Evolutionary conservation across 2,329 filamentous ascomycete genomes (phyloP), one percentile per base, ranked within the genome.

Genomic region (Cytospora leucostoma): DNA sequence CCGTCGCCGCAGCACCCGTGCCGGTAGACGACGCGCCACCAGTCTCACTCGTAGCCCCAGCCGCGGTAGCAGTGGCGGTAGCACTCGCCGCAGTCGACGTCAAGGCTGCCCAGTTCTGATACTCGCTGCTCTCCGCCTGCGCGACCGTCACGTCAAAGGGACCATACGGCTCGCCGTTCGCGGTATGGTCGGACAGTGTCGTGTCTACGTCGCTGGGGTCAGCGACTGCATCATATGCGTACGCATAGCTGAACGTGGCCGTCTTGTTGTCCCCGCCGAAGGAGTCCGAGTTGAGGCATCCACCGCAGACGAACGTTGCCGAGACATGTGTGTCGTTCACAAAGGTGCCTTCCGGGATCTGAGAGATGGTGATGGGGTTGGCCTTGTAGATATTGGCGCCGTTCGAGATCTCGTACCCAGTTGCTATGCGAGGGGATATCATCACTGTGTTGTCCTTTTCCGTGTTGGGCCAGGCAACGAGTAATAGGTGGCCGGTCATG

Each of bases 261-360:
- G 63, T 52, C 19, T 27, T 21, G 33, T 56, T 59, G 19, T 19
- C 47, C 34, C 53, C 59, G 44, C 62, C 40, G 54, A 67, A 67
- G 21, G 65, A 67, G 61, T 77, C 75, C 6, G 71, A 70, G 19
- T 72, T 70, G 62, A 80, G 72, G 62, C 80, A 82, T 12, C 74
- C 74, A 53, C 75, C 71, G 68, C 82, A 85, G 44, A 84, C 76
- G 71, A 84, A 85, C 0, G 82, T 85, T 66, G 81, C 82, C 2
- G 79, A 79, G 69, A 78, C 79, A 66, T 84, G 80, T 1, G 82
- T 84, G 65, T 72, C 74, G 74, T 84, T 84, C 63, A 82, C 71
- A 32, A 79, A 82, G 1, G 81, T 83, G 33, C 82, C 81, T 27
- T 81, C 80, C 32, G 79, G 72, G 65, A 84, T 84, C 15, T 80